Percentiles rank a stretch among this genome's conserved stretches.
Conservation (phyloP, 805 yeast genomes). For the Candida khao-thaluensis region DNA sequence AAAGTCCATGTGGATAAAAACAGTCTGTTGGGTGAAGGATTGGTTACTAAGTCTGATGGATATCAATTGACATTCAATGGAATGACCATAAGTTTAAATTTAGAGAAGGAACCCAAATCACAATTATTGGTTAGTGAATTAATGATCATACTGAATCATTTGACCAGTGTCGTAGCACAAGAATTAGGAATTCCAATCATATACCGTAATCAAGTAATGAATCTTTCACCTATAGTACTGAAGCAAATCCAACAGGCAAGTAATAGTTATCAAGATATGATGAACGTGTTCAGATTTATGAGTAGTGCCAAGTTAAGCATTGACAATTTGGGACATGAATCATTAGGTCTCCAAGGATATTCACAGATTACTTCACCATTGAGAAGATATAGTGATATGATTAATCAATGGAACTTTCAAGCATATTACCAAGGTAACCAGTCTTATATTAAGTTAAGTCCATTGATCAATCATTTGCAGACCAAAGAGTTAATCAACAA, state of each 20-base stretch:
- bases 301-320: slow-evolving; percentile 53
- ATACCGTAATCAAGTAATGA: slow-evolving; percentile 39
- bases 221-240: slow-evolving; percentile 21
- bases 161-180: slow-evolving; percentile 50
- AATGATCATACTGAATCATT: slow-evolving; percentile 78
- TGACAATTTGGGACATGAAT: slow-evolving; percentile 50
- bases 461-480: slow-evolving; percentile 31
- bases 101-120: slow-evolving; percentile 30
- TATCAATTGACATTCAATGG: slow-evolving; percentile 17
- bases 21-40: not conserved
- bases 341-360: slow-evolving; percentile 62
- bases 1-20: slow-evolving; percentile 2
- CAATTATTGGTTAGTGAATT: slow-evolving; percentile 72
- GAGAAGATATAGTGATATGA: slow-evolving; percentile 75
- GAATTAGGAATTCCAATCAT: slow-evolving; percentile 51
- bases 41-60: slow-evolving; percentile 12
- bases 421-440: slow-evolving; percentile 14
- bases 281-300: slow-evolving; percentile 45
- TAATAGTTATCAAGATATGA: slow-evolving; percentile 36
- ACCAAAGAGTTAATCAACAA: slow-evolving; percentile 28
- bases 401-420: slow-evolving; percentile 73
- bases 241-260: slow-evolving; percentile 23
- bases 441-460: slow-evolving; percentile 12
- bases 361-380: slow-evolving; percentile 86
- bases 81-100: slow-evolving; percentile 16